A percentile compares a stretch with the other conserved stretches of the same genome.
Evolutionary conservation across 805 yeast genomes (phyloP).

Genomic region (Ogataea zsoltii): DNA sequence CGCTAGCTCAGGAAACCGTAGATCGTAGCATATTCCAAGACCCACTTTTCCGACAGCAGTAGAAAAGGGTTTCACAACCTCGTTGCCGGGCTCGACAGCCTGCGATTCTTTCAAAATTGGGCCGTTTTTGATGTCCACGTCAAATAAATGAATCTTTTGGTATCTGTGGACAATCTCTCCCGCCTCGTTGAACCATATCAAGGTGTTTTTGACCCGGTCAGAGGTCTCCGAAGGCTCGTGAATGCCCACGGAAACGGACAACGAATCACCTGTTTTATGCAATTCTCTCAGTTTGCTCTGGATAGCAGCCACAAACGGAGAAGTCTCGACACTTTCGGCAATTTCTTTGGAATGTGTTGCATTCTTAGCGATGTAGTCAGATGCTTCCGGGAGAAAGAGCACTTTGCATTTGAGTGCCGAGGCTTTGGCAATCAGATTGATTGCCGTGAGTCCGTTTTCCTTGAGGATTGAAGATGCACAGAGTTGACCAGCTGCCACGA

Average conservation of each 20-base stretch:
- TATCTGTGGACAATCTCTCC: constrained; percentile 73
- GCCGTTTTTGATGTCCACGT: constrained; percentile 80
- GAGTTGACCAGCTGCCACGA: constrained; percentile 84
- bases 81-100: constrained; percentile 77
- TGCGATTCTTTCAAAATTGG: constrained; percentile 77
- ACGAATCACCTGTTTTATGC: constrained; percentile 38
- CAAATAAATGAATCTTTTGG: constrained; percentile 87
- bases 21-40: constrained; percentile 78
- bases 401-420: constrained; percentile 59
- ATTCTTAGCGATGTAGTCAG: constrained; percentile 79
- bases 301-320: constrained; percentile 45
- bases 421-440: constrained; percentile 63
- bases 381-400: constrained; percentile 89
- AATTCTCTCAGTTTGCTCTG: constrained; percentile 47
- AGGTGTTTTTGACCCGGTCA: constrained; percentile 64
- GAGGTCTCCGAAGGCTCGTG: constrained; percentile 68
- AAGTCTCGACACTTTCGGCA: constrained; percentile 47
- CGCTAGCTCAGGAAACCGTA: constrained; percentile 83
- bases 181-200: constrained; percentile 63
- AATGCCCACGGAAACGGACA: constrained; percentile 81
- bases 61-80: constrained; percentile 52
- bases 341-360: constrained; percentile 64
- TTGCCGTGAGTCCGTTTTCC: constrained; percentile 61
- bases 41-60: constrained; percentile 69
- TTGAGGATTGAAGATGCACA: constrained; percentile 67